Base-by-base conservation (phyloP, 2,329 filamentous ascomycete species). In the Clonostachys sp. region DNA sequence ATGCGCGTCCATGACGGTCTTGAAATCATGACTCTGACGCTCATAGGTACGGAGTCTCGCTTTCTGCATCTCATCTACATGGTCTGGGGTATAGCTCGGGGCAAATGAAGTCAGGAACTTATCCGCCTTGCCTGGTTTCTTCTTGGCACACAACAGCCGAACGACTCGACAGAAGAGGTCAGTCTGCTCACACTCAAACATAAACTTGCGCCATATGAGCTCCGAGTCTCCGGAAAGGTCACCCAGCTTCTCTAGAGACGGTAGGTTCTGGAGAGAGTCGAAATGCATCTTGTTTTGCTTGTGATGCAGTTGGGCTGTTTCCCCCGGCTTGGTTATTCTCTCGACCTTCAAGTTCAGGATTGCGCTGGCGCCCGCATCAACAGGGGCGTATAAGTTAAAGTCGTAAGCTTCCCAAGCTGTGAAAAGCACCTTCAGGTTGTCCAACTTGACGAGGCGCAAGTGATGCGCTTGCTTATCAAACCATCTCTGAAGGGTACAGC, bases 321-420 rank as follows among this genome's bases (percentile, higher is more conserved):
- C 41, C 14, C 17, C n/a, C 30, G 41, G n/a, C 14, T 17, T 24
- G 17, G 18, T 12, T 42, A 42, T 42, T n/a, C 41, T 42, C 41
- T 8, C 35, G 44, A 24, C 35, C 34, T n/a, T 20, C n/a, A 14
- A 44, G 12, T 33, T 13, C 35, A 41, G 13, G 10, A n/a, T 45
- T 12, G 10, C 24, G 33, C 34, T 35, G 6, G 36, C 30, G 38
- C 34, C 12, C 44, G 33, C 34, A 8, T 24, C 24, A 12, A 47
- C 16, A 12, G 64, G 64, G 1, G 66, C 65, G 14, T 66, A 61
- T 3, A 34, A 2, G 44, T 70, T 68, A 53, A 64, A 66, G 0
- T 14, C 48, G 0, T 12, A 33, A 0, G 34, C 46, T 2, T 57
- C 36, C 62, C 63, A 65, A 1, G 54, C 41, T 2, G 57, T 50